phyloP scores from a whole-genome alignment of 768 basidiomycete species.

The Mycena polygramma region DNA sequence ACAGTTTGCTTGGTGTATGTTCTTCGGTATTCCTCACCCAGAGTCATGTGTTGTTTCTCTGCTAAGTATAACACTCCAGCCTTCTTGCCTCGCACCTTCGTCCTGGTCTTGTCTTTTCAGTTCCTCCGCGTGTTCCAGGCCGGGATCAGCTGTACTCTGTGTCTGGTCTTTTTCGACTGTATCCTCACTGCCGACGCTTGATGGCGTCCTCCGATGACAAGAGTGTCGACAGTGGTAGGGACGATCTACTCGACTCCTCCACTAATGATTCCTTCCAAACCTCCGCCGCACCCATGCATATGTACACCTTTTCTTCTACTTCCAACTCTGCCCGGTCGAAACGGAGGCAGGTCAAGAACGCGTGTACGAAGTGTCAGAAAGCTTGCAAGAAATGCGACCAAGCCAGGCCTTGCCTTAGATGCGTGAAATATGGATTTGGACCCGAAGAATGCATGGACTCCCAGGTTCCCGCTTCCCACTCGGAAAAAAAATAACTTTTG shows the following conservation, averaged over 20 bases:
- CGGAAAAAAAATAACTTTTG: too few species aligned
- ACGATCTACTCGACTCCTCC: slow-evolving; percentile 51
- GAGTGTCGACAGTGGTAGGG: slow-evolving; percentile 44
- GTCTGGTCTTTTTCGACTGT: slow-evolving; percentile 24
- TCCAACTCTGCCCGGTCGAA: slow-evolving; percentile 51
- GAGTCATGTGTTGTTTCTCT: slow-evolving; percentile 29
- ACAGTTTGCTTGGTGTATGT: slow-evolving; percentile 18
- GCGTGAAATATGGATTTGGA: slow-evolving; percentile 84
- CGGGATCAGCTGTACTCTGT: slow-evolving; percentile 5
- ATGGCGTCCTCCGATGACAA: slow-evolving; percentile 53
- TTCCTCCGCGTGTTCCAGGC: background rate
- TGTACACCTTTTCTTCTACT: slow-evolving; percentile 72
- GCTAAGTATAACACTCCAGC: slow-evolving; percentile 30
- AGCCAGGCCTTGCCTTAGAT: slow-evolving; percentile 92
- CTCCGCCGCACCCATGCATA: slow-evolving; percentile 73
- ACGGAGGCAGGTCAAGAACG: slow-evolving; percentile 91
- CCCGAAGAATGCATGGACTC: slow-evolving; percentile 91
- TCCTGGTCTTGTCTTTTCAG: slow-evolving; percentile 7
- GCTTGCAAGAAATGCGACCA: slow-evolving; percentile 93
- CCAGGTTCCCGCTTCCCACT: slow-evolving; percentile 37
- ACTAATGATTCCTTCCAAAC: slow-evolving; percentile 47
- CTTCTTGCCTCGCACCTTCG: slow-evolving; percentile 21
- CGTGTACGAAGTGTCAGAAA: slow-evolving; percentile 92
- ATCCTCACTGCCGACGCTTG: slow-evolving; percentile 32
- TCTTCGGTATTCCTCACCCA: slow-evolving; percentile 4